Percentiles rank a stretch among this genome's conserved stretches.
Evolutionary conservation across 2,329 filamentous ascomycete genomes (phyloP).

Genomic region (Trichoderma citrinoviride): DNA sequence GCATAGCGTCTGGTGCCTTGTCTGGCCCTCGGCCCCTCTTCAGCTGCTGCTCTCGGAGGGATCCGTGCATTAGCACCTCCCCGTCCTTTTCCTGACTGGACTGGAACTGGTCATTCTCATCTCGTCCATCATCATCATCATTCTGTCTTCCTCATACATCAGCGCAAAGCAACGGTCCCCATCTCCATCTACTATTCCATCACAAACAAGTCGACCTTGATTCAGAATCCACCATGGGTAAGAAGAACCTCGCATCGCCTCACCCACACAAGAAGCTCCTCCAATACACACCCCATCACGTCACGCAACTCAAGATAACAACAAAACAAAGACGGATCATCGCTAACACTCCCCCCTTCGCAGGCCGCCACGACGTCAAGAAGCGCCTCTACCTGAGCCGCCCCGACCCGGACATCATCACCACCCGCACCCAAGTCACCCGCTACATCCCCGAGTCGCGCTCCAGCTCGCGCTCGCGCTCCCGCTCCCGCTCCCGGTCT

Average conservation of each 20-base stretch:
- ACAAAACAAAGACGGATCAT: too few species aligned
- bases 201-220: too few species aligned
- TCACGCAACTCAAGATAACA: neutral
- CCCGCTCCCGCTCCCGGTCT: conserved; percentile 36
- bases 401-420: conserved; percentile 40
- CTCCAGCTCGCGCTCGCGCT: conserved; percentile 27
- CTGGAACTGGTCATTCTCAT: too few species aligned
- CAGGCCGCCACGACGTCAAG: conserved; percentile 29
- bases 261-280: neutral
- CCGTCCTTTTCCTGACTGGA: too few species aligned
- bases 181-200: too few species aligned
- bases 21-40: neutral
- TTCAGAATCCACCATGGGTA: conserved; percentile 14
- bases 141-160: neutral
- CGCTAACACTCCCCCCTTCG: neutral
- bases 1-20: neutral
- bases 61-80: too few species aligned
- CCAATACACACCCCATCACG: neutral
- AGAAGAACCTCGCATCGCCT: too few species aligned
- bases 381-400: conserved; percentile 44
- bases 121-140: too few species aligned
- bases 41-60: too few species aligned
- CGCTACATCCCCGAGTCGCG: conserved; percentile 39
- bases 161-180: neutral
- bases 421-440: conserved; percentile 39